Evolutionary conservation across 208 protist species (phyloP), one percentile per base, ranked within the genome.

Genomic region (Plasmodiophora brassicae): DNA sequence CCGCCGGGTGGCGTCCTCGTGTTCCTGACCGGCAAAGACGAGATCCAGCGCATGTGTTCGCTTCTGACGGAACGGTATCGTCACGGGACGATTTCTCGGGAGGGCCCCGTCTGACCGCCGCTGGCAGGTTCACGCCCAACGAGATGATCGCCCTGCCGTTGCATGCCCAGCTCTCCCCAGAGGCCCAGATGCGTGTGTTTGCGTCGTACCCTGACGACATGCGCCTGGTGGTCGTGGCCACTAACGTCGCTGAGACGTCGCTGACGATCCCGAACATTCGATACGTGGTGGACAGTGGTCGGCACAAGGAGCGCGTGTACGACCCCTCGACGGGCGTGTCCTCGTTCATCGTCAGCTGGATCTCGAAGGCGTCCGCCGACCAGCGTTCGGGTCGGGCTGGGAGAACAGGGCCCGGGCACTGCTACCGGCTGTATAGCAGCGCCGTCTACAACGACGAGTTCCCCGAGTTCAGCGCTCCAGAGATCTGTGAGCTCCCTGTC

Each of bases 161-260:
- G n/a, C 99, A 99, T 92, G 95, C 97, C 0, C 91, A 98, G 72
- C 93, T 99, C 25, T 92, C 97, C 84, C 94, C 94, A 60, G n/a
- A 91, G 41, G 92, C 95, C 89, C 98, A 99, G 91, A 95, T 98
- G 91, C 91, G 95, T 84, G 96, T 98, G 25, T 89, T 89, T 1
- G 25, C 35, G 35, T 45, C 57, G 38, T 45, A 71, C 0, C 71
- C 44, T 25, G 10, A 20, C 83, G 65, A 78, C 5, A n/a, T 44
- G 32, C 94, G 98, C 38, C 93, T 98, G 45, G 96, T 97, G 86
- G 97, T 99, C 44, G 94, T 99, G 10, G 95, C 99, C 35, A 99
- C 99, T 44, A 99, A 99, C 93, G 95, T 99, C 0, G 98, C 99
- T n/a, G 98, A 99, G 92, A 99, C 99, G 0, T 99, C 98, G 72